Conservation (phyloP, 768 basidiomycete genomes). For the Psilocybe cubensis region DNA sequence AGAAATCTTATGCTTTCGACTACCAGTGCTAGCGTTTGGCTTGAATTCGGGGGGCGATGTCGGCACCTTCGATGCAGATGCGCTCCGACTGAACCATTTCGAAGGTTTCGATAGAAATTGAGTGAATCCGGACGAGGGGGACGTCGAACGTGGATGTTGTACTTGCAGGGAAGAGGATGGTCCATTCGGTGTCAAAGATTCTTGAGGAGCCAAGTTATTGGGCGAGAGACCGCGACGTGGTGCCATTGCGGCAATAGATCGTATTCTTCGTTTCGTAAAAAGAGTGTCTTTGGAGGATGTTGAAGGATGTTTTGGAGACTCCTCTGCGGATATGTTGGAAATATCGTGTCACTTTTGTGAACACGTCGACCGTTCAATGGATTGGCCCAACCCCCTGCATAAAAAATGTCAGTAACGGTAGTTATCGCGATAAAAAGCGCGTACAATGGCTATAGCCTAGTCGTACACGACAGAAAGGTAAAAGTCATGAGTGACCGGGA, state of each 20-base stretch:
- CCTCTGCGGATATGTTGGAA: background rate
- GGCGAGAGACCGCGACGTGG: slow-evolving; percentile 49
- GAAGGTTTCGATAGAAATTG: slow-evolving; percentile 69
- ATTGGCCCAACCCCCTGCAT: background rate
- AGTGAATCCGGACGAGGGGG: slow-evolving; percentile 67
- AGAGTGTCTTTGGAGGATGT: slow-evolving; percentile 1
- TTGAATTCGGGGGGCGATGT: slow-evolving; percentile 44
- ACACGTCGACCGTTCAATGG: slow-evolving; percentile 5
- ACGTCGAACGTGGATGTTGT: slow-evolving; percentile 59
- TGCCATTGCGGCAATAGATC: slow-evolving; percentile 39
- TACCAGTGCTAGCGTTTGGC: slow-evolving; percentile 41
- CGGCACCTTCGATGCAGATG: slow-evolving; percentile 52
- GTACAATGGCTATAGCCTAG: slow-evolving; percentile 16
- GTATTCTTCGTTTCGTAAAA: slow-evolving; percentile 11
- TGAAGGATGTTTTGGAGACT: background rate
- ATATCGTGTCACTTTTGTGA: slow-evolving; percentile 12
- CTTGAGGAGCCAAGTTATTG: slow-evolving; percentile 30
- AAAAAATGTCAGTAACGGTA: background rate
- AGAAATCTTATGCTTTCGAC: slow-evolving; percentile 76
- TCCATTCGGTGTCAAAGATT: slow-evolving; percentile 24
- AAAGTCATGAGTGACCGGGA: slow-evolving; percentile 22
- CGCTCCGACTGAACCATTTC: slow-evolving; percentile 72
- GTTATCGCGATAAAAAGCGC: slow-evolving; percentile 8
- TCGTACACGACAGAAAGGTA: slow-evolving; percentile 17
- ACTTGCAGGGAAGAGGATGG: slow-evolving; percentile 31